Evolutionary conservation across 768 basidiomycete genomes (phyloP), one percentile per base, ranked within the genome.

Genomic region (Phylloporus sp.): DNA sequence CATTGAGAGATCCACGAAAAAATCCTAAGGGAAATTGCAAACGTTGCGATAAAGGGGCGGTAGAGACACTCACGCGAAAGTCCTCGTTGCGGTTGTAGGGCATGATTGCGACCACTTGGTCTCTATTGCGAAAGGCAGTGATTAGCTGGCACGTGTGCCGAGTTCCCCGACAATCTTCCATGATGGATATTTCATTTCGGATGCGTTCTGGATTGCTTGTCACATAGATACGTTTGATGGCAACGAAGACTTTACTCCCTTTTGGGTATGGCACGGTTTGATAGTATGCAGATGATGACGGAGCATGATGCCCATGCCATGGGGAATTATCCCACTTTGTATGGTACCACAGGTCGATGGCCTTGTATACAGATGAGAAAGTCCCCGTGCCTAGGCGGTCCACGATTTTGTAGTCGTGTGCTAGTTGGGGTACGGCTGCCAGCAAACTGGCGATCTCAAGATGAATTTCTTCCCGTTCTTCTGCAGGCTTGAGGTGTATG

Each of bases 321-420:
- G 79, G 72, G 5, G 65, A 54, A 57, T 91, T 90, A 63, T 88
- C 77, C 82, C 82, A 90, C 42, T 86, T 85, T 39, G 75, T 69
- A 55, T 90, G 80, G 58, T 86, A 80, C 48, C 75, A 68, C 14
- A 86, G 58, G 65, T 99, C 96, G 53, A 94, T 66, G 0, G 94
- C 96, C 59, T 98, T 96, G 77, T 97, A 99, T n/a, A 99, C 96
- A 9, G 93, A 93, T 0, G 95, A 97, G 69, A 99, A 99, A 2
- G 95, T 99, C 14, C 95, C 95, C 44, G 94, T 97, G 13, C 96
- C 96, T 1, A 99, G 78, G 1, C 94, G 79, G 69, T 97, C 95
- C 28, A 97, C 65, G 28, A 98, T 72, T 40, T 71, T 77, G 72
- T 95, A 98, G 53, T 86, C 74, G 3, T 71, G 60, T 5, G 68